Evolutionary conservation across 345 rosid genomes (phyloP).

Genomic region (Melaleuca quinquenervia): DNA sequence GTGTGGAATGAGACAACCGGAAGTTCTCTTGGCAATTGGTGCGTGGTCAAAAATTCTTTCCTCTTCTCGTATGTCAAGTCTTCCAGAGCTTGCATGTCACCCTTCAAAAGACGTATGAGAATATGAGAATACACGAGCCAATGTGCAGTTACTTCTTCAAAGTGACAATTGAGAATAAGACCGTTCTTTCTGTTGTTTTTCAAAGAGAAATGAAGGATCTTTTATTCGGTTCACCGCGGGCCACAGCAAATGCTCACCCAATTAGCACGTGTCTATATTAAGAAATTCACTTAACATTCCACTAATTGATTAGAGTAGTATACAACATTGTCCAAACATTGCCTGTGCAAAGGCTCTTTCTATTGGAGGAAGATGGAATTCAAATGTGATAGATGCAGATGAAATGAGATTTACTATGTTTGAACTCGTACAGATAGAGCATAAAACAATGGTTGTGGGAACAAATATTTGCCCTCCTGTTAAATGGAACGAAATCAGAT

Average conservation of each 20-base stretch:
- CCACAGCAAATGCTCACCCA: neutral
- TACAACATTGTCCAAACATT: neutral
- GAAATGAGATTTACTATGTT: neutral
- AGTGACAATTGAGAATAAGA: neutral
- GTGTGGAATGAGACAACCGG: constrained; percentile 86
- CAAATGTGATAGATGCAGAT: neutral
- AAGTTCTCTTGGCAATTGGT: constrained; percentile 65
- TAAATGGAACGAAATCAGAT: neutral
- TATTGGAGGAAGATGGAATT: neutral
- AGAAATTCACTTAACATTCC: neutral
- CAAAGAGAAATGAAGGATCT: neutral
- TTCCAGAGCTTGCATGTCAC: constrained; percentile 89
- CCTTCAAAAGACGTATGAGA: constrained; percentile 24
- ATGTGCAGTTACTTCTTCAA: neutral
- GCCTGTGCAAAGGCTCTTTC: neutral
- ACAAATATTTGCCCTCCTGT: neutral
- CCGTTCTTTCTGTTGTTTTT: neutral
- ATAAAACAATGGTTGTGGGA: neutral
- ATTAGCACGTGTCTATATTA: neutral
- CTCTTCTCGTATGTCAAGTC: constrained; percentile 87
- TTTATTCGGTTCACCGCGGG: neutral
- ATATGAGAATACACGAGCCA: neutral
- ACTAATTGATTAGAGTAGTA: neutral
- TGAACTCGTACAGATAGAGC: neutral
- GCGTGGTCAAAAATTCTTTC: constrained; percentile 66